Base-by-base conservation (phyloP, 441 rosid species). In the Pelargonium fulgidum region DNA sequence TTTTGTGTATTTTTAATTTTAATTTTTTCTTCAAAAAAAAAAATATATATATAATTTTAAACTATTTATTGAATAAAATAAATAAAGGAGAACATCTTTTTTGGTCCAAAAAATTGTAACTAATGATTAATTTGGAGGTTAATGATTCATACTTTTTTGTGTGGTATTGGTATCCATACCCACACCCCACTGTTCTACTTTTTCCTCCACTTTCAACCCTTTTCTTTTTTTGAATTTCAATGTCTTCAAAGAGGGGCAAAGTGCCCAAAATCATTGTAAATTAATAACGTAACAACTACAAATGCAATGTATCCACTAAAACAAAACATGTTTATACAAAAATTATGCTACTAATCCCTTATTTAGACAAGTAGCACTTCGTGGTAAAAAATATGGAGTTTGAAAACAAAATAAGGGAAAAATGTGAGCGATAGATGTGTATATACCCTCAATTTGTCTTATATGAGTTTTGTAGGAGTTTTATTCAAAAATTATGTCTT, bases 61-160 rank as follows among this genome's bases (percentile, higher is more conserved):
- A 7, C 0, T 14, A n/a, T 0, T 52, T n/a, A 0, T 4, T 14
- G 17, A 52, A 14, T 64, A 82, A 82, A 81, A 4, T 14, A 52
- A 52, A 14, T 64, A 82, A 83, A 81, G 76, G 76, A 22, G 13
- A 74, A 65, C 52, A 45, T 65, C 85, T 75, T 80, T 77, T 78
- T 48, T 67, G 44, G 75, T 73, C 80, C 36, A 52, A 78, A 82
- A 81, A 79, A 47, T 7, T 69, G 68, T 72, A 3, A 2, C 70
- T 70, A 69, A 84, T 82, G 52, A 70, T 76, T 79, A 62, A 50
- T 69, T 79, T 75, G 10, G 0, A 73, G 68, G 52, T 45, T 6
- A 76, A 75, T 70, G 72, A 73, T 78, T 68, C 33, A 48, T 17
- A 19, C 71, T 83, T 79, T 73, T 41, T 62, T 58, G 64, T 33